Evolutionary conservation across 176 grass and related monocot species (phyloP).

Genomic region (Paspalum notatum): DNA sequence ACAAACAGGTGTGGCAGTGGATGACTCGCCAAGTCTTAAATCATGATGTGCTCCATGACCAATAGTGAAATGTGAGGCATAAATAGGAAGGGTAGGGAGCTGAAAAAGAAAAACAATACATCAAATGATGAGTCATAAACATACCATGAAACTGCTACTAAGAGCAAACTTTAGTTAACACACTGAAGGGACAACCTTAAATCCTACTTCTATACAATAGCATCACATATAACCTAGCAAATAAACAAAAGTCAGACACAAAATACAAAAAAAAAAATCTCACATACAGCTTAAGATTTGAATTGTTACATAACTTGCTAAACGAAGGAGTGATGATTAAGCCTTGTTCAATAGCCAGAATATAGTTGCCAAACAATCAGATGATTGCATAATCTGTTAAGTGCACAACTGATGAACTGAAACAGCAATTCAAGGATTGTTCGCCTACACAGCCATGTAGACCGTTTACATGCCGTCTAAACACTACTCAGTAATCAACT

Average conservation of each 20-base stretch:
- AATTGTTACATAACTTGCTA: background rate
- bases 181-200: constrained; percentile 2
- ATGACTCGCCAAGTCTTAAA: constrained; percentile 72
- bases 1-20: constrained; percentile 65
- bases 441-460: no score
- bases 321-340: background rate
- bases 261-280: background rate
- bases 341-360: constrained; percentile 9
- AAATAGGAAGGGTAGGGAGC: constrained; percentile 84
- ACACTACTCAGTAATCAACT: no score
- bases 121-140: constrained; percentile 18
- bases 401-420: no score
- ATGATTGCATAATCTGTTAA: background rate
- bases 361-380: background rate
- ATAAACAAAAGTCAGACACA: background rate
- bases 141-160: background rate
- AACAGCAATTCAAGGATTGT: no score
- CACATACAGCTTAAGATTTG: background rate
- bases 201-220: constrained; percentile 26
- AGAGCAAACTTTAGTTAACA: constrained; percentile 21
- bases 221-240: background rate
- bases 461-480: no score
- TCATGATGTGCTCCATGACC: constrained; percentile 81
- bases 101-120: constrained; percentile 29
- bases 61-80: constrained; percentile 70